phyloP scores from a whole-genome alignment of 768 basidiomycete species.

The Auriscalpium vulgare region DNA sequence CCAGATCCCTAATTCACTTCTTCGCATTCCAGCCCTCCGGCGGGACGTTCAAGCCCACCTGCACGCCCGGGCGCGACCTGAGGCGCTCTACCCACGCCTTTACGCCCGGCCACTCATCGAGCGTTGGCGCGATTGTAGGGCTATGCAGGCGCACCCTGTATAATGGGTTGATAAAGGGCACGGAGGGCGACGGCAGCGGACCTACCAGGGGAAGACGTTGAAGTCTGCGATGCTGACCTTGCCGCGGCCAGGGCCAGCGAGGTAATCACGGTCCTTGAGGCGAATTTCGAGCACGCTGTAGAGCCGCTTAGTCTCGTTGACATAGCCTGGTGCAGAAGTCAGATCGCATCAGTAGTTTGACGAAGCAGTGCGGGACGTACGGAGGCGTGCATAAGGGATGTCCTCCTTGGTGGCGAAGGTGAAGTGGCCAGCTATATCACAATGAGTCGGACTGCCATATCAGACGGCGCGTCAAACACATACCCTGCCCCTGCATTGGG shows the following conservation, averaged over 20 bases:
- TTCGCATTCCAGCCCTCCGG: conserved; percentile 4
- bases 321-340: conserved; percentile 45
- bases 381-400: conserved; percentile 60
- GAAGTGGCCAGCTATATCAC: conserved; percentile 60
- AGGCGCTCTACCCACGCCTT: conserved; percentile 37
- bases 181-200: neutral
- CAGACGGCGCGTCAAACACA: neutral
- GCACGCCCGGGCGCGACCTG: conserved; percentile 24
- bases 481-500: conserved; percentile 79
- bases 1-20: neutral
- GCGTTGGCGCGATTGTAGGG: conserved; percentile 41
- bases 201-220: conserved; percentile 58
- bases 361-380: conserved; percentile 26
- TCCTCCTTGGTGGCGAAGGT: conserved; percentile 54
- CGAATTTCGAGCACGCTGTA: conserved; percentile 79
- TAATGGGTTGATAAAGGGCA: neutral
- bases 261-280: conserved; percentile 65
- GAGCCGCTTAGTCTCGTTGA: conserved; percentile 74
- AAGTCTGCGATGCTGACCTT: conserved; percentile 67
- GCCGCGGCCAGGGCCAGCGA: conserved; percentile 68
- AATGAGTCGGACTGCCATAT: neutral
- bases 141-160: conserved; percentile 47
- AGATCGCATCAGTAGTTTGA: neutral
- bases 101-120: conserved; percentile 59
- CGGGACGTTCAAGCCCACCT: conserved; percentile 27